Evolutionary conservation across 2,329 filamentous ascomycete species (phyloP).

Genomic region (Hypomyces perniciosus): DNA sequence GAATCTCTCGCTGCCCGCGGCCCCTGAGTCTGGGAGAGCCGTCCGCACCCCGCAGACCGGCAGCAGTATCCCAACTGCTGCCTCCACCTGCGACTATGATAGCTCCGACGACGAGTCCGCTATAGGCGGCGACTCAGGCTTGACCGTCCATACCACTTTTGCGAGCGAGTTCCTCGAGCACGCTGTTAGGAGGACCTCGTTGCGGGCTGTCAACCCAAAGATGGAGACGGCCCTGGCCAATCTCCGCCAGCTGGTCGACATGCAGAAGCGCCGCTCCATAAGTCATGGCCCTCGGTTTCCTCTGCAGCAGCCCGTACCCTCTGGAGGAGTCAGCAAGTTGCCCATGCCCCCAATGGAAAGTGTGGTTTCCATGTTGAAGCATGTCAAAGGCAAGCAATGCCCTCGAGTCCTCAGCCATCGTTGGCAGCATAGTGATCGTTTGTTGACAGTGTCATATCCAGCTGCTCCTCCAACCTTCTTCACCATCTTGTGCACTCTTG

Average conservation of each 20-base stretch:
- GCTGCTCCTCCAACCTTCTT: constrained; percentile 44
- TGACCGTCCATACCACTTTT: constrained; percentile 47
- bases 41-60: constrained; percentile 22
- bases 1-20: constrained; percentile 25
- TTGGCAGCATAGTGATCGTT: background rate
- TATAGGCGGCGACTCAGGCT: constrained; percentile 43
- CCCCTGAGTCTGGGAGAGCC: constrained; percentile 17
- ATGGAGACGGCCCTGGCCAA: constrained; percentile 48
- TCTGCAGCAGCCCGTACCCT: constrained; percentile 40
- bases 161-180: constrained; percentile 49
- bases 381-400: constrained; percentile 36
- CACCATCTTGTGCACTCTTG: constrained; percentile 43
- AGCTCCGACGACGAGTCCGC: constrained; percentile 36
- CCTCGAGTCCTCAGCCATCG: background rate
- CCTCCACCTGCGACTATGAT: constrained; percentile 30
- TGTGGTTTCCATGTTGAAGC: constrained; percentile 43
- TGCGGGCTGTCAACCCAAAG: constrained; percentile 41
- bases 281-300: constrained; percentile 40
- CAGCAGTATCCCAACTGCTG: constrained; percentile 20
- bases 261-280: constrained; percentile 39
- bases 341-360: constrained; percentile 48
- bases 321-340: constrained; percentile 44
- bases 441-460: constrained; percentile 13
- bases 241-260: constrained; percentile 46
- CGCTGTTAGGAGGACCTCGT: constrained; percentile 43